These are phyloP conservation scores for Erigeron philadelphicus DNA, from an alignment of 140 eudicot species.

Conservation along the genomic window DNA sequence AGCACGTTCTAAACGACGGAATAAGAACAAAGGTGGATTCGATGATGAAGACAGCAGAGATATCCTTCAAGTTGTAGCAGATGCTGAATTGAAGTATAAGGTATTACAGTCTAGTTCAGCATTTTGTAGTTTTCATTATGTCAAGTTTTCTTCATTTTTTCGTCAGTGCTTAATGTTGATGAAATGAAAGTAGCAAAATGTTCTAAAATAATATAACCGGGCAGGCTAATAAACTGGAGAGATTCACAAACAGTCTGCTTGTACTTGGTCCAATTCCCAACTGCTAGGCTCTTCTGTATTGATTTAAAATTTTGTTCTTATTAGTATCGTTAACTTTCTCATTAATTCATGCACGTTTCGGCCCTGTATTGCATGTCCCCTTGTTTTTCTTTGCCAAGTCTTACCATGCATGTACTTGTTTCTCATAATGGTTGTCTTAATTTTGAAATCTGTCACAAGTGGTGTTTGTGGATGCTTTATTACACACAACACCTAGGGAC, in stretches of 20 bases:
- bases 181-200: conserved; percentile 9
- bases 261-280: conserved; percentile 1
- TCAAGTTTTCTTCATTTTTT: background rate
- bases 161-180: background rate
- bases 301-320: background rate
- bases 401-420: background rate
- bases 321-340: background rate
- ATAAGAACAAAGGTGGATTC: conserved; percentile 36
- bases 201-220: background rate
- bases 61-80: conserved; percentile 44
- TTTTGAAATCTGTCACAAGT: conserved; percentile 1
- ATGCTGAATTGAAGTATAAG: conserved; percentile 66
- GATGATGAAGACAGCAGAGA: conserved; percentile 47
- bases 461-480: conserved; percentile 5
- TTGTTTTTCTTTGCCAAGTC: background rate
- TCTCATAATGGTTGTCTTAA: background rate
- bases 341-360: background rate
- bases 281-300: background rate
- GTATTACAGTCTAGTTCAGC: conserved; percentile 29
- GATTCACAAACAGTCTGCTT: background rate
- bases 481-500: background rate
- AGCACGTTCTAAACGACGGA: conserved; percentile 55
- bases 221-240: conserved; percentile 2
- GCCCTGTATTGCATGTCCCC: background rate
- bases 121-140: conserved; percentile 5